These are phyloP conservation scores for Zanthoxylum bungeanum DNA, from an alignment of 345 rosid species.

Conservation along the genomic window DNA sequence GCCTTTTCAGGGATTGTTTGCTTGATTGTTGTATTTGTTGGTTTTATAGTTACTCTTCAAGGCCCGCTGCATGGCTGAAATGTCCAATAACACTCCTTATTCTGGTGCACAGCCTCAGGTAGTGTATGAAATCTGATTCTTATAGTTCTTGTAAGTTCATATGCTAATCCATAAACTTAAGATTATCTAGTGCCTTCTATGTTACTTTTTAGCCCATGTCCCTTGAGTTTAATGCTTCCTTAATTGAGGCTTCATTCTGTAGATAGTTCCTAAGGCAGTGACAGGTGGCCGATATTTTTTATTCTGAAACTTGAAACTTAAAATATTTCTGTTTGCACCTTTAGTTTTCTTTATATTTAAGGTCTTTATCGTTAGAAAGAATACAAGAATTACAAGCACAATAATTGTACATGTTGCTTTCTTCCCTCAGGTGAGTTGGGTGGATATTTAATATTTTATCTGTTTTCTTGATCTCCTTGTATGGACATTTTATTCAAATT, in stretches of 20 bases:
- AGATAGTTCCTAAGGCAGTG: background rate
- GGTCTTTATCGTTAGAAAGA: background rate
- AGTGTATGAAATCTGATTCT: slow-evolving; percentile 9
- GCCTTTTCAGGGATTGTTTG: slow-evolving; percentile 9
- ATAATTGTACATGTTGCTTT: background rate
- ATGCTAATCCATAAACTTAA: background rate
- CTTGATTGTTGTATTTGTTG: slow-evolving; percentile 8
- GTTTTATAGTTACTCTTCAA: slow-evolving; percentile 25
- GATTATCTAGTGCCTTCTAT: background rate
- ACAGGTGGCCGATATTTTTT: background rate
- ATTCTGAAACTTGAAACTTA: background rate
- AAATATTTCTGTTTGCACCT: background rate
- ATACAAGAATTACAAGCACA: background rate
- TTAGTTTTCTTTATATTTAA: background rate
- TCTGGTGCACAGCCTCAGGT: slow-evolving; percentile 78
- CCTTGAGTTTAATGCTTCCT: background rate
- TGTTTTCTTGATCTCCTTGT: background rate
- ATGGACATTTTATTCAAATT: background rate
- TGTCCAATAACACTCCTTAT: slow-evolving; percentile 78
- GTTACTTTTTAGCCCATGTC: background rate
- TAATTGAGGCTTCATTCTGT: background rate
- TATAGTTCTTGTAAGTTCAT: background rate
- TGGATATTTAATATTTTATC: background rate
- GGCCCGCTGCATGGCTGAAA: slow-evolving; percentile 30
- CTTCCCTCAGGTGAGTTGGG: background rate